Base-by-base conservation (phyloP, 768 basidiomycete species). In the Tephrocybe sp. region DNA sequence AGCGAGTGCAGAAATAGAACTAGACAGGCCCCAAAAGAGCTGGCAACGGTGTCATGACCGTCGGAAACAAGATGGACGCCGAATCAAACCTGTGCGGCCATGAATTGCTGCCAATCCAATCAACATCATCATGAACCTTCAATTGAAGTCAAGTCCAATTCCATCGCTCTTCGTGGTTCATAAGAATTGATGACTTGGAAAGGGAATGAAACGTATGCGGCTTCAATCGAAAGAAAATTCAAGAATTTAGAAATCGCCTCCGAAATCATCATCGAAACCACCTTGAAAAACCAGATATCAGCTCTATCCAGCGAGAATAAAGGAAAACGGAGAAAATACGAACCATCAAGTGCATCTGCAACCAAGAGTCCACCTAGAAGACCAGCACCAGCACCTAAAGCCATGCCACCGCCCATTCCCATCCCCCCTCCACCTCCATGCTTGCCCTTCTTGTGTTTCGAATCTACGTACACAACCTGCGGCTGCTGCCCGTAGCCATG, bases 281-380 rank as follows among this genome's bases (percentile, higher is more conserved):
- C 46, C 27, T 29, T 5, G 6, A 45, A 40, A 49, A 55, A 45
- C 47, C 16, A 18, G 42, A 48, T 18, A 42, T 50, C 45, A 12
- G 12, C 13, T 16, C 27, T 31, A 3, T 3, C 19, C 37, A 22
- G 12, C 34, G 21, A 16, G 18, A 7, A 19, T 41, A 34, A 41
- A 47, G 44, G 18, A 48, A 11, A 45, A 29, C 6, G 42, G 21
- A 4, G 31, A 61, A 29, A 29, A 29, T 5, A 29, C 27, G 27
- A 5, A 29, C 33, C 65, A 31, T 65, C 57, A 18, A 64, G 45
- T 0, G 76, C 79, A 38, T 81, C 71, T 29, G 59, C 76, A 31
- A 87, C 58, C 37, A 88, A 62, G 2, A 69, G 67, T 50, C 86
- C 87, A 31, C 33, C 33, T 4, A 34, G 33, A 10, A 75, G 84